Base-by-base conservation (phyloP, 2,329 filamentous ascomycete species). In the Pseudohalonectria lignicola region DNA sequence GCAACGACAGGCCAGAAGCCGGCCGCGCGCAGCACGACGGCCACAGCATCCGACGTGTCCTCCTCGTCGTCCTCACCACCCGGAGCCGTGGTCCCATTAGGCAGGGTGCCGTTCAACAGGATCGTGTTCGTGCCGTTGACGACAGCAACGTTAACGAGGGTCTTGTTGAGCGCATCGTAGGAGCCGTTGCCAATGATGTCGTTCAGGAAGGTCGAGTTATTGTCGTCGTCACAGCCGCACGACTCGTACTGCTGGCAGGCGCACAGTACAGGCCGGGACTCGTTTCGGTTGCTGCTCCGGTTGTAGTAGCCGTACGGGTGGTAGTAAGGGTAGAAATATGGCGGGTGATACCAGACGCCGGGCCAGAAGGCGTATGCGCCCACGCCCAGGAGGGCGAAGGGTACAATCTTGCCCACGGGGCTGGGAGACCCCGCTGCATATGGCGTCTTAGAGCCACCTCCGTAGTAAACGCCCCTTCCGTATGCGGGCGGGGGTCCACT, bases 21-120 rank as follows among this genome's bases (percentile, higher is more conserved):
- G 4, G 61, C 53, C 1, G 59, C 47, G 41, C 64, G 51, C 3
- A 60, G 48, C 30, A 67, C 37, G 2, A 46, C 46, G 11, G 45
- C 47, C 43, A 63, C 43, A n/a, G 57, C 60, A 16, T 46, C 55
- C 29, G 42, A 45, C n/a, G n/a, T n/a, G n/a, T n/a, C n/a, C 32
- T 50, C 50, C 7, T 65, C 54, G 34, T 59, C 54, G 1, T 65
- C 64, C 12, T 54, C 59, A 19, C 64, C 68, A 11, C 63, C 65
- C 4, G 62, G 43, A 1, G 69, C 65, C 0, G 74, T 79, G 1
- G 79, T 82, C 35, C 74, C 76, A 47, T 82, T 81, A 21, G 78
- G 73, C 4, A 90, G 61, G 0, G 80, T 83, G n/a, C 85, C 85
- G 53, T 87, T 86, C 53, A 90, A 61, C 21, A 84, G 63, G 28